A percentile compares a stretch with the other conserved stretches of the same genome.
phyloP scores from a whole-genome alignment of 345 rosid genomes.

The Gossypium australe region DNA sequence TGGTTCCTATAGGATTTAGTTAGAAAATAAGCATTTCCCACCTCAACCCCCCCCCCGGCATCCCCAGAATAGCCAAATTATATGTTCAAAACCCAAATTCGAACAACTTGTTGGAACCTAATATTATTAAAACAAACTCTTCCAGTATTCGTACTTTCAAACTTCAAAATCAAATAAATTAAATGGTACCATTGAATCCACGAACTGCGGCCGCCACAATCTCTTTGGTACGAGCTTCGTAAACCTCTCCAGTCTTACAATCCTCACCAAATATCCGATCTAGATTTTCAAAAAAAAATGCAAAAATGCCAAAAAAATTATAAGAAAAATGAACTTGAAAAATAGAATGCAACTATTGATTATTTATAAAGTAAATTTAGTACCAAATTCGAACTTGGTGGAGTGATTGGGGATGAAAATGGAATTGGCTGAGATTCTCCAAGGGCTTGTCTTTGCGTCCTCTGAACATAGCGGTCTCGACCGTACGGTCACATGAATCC shows the following conservation, averaged over 20 bases:
- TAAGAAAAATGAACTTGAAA: neutral
- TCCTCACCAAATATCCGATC: conserved; percentile 67
- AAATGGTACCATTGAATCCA: conserved; percentile 76
- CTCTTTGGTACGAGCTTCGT: conserved; percentile 64
- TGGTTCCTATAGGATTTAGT: neutral
- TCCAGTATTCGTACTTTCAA: neutral
- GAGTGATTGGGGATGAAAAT: conserved; percentile 53
- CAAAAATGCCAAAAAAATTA: neutral
- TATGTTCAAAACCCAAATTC: neutral
- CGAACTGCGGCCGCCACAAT: conserved; percentile 81
- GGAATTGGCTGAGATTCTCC: conserved; percentile 69
- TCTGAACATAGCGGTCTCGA: conserved; percentile 74
- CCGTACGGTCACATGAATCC: conserved; percentile 77
- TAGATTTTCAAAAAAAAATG: neutral
- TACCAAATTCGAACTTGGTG: conserved; percentile 72
- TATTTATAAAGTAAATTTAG: neutral
- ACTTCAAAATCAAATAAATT: neutral
- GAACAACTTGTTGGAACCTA: neutral
- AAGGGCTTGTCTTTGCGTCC: conserved; percentile 73
- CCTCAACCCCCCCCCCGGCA: neutral
- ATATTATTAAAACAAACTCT: neutral
- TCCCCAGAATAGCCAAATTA: neutral
- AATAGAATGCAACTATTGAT: neutral
- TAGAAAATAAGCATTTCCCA: neutral
- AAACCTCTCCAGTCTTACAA: conserved; percentile 59